A percentile compares a stretch with the other conserved stretches of the same genome.
Conservation (phyloP, 208 protist species). For the Crithidia acanthocephali region DNA sequence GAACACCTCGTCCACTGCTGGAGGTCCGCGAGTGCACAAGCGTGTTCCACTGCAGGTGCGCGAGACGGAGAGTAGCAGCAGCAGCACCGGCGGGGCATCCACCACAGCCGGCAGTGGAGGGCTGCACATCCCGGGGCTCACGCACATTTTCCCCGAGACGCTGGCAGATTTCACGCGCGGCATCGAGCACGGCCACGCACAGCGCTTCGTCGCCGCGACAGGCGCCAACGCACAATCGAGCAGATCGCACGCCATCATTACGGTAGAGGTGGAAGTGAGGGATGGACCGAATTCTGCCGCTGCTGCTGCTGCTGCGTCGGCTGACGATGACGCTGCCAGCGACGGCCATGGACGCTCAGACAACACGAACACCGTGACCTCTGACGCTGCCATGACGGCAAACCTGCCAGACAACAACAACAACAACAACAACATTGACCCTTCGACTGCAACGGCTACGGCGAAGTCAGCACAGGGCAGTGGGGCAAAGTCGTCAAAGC, state of each 20-base stretch:
- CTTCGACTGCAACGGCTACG: not conserved
- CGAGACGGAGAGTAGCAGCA: constrained; percentile 20
- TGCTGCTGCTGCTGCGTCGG: not conserved
- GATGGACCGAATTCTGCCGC: constrained; percentile 1
- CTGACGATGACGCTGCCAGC: constrained; percentile 7
- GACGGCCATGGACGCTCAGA: not conserved
- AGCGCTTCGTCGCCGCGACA: constrained; percentile 76
- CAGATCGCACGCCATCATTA: constrained; percentile 92
- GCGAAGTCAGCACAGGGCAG: not conserved
- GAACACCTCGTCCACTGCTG: not conserved
- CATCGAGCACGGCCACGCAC: constrained; percentile 71
- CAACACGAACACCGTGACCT: not conserved
- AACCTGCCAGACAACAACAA: not conserved
- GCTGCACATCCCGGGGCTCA: constrained; percentile 65
- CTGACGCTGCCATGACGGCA: not conserved
- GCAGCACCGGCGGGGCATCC: constrained; percentile 8
- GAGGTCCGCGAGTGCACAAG: not conserved
- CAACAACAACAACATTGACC: not conserved
- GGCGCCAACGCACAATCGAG: constrained; percentile 85
- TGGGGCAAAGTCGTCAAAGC: not conserved
- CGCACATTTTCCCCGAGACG: constrained; percentile 54
- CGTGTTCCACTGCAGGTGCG: constrained; percentile 60
- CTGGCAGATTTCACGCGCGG: constrained; percentile 66
- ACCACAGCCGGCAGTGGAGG: constrained; percentile 34
- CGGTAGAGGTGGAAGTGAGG: constrained; percentile 75